Evolutionary conservation across 1,284 basidiomycete species (phyloP), one percentile per base, ranked within the genome.

Genomic region (Malassezia yamatoensis): DNA sequence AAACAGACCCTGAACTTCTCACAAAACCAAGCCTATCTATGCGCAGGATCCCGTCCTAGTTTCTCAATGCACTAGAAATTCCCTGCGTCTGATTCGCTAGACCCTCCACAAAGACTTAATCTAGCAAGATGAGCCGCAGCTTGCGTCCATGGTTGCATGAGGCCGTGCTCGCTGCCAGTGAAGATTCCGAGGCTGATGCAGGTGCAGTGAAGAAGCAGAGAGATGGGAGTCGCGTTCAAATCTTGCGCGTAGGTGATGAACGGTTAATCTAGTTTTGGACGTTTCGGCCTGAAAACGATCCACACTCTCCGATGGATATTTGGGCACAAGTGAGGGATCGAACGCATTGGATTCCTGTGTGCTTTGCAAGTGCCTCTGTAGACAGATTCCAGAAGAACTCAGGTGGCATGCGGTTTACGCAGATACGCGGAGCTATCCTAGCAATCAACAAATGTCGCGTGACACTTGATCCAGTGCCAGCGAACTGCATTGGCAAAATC

Each of bases 271-370:
- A 54, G 53, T 54, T 54, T 34, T 34, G 48, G 12, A 54, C 53
- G 11, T 54, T 47, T 24, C 51, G 51, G 1, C 37, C 51, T n/a
- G 51, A 54, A 32, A 18, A 54, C 35, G 47, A 32, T 7, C 46
- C 46, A 0, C 16, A 21, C 18, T 5, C 20, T 5, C 38, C 15
- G 18, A 20, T 32, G 3, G 51, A 53, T 24, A 34, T 53, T 6
- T 53, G 51, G 51, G 51, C 46, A 2, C 53, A 49, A 32, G 53
- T 54, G 33, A 43, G 53, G 35, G 53, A 54, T 20, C 24, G 32
- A 20, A 37, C 38, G 13, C 53, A 54, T 37, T 49, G 44, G 33
- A 41, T 54, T 3, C 35, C 46, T 5, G 53, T 45, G 21, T 33
- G 53, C 2, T 54, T 54, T 32, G 39, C 53, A n/a, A 20, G 39